phyloP scores from a whole-genome alignment of 2,329 filamentous ascomycete species.

The Stagonosporopsis rhizophila region DNA sequence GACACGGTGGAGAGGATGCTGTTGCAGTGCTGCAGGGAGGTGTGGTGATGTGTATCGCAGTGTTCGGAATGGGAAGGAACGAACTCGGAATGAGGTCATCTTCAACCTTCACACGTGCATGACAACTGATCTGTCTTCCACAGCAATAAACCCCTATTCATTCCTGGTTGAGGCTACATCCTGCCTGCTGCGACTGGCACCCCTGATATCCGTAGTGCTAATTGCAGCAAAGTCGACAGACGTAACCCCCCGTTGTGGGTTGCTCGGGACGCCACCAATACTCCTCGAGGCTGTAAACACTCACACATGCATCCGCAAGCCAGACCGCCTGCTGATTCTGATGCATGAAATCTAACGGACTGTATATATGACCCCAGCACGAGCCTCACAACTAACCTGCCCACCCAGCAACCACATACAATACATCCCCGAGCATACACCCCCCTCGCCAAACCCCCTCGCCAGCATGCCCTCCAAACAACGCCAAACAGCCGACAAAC shows the following conservation, averaged over 20 bases:
- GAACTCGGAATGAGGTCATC: conserved; percentile 13
- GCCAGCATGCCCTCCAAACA: conserved; percentile 27
- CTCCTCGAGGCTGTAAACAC: background rate
- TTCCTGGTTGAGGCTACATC: too few relatives aligned
- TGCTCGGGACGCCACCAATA: background rate
- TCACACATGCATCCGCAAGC: background rate
- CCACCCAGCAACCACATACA: too few relatives aligned
- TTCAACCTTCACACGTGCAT: background rate
- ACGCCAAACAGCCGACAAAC: conserved; percentile 37
- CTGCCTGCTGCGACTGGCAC: background rate
- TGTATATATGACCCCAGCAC: background rate
- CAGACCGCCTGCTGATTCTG: background rate
- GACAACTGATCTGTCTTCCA: background rate
- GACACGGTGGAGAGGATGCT: background rate
- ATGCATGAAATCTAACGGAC: background rate
- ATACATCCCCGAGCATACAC: background rate
- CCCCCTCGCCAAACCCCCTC: background rate
- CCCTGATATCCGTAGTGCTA: background rate
- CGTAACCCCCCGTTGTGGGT: background rate
- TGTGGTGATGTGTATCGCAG: background rate
- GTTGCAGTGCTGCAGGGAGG: background rate
- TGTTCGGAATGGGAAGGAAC: conserved; percentile 10
- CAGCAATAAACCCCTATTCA: too few relatives aligned
- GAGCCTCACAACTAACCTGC: too few relatives aligned
- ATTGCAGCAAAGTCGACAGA: background rate